A percentile compares a stretch with the other conserved stretches of the same genome.
phyloP scores from a whole-genome alignment of 306 rosid genomes.

The Erythrophleum fordii region DNA sequence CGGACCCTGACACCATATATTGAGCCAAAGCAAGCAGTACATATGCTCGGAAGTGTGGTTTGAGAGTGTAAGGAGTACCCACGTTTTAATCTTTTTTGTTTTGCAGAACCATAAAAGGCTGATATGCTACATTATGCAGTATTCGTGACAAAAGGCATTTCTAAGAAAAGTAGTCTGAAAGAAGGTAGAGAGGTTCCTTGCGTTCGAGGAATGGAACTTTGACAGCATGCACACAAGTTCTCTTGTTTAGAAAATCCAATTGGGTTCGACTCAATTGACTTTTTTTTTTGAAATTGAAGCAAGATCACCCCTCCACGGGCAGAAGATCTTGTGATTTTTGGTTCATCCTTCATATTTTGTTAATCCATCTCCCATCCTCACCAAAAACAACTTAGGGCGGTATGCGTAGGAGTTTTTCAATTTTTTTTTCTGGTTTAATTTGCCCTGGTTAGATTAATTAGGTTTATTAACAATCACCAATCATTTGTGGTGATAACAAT shows the following conservation, averaged over 20 bases:
- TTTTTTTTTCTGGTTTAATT: not conserved
- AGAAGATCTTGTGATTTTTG: not conserved
- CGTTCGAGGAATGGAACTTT: conserved; percentile 2
- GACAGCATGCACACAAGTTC: not conserved
- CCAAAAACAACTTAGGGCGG: not conserved
- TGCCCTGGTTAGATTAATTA: not conserved
- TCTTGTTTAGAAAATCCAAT: not conserved
- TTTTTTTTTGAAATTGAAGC: no score
- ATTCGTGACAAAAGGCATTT: conserved; percentile 14
- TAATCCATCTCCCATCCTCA: not conserved
- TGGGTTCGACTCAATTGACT: not conserved
- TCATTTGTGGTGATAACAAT: not conserved
- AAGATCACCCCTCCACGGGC: conserved; percentile 13
- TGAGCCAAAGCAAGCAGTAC: no score
- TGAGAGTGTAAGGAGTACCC: not conserved
- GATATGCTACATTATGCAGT: not conserved
- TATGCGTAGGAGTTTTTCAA: not conserved
- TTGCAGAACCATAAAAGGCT: conserved; percentile 36
- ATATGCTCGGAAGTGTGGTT: no score
- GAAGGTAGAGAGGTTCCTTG: conserved; percentile 8
- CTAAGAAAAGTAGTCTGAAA: not conserved
- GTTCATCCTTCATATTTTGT: not conserved
- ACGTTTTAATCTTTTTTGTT: not conserved
- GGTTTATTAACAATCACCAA: not conserved
- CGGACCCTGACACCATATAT: no score